These are phyloP conservation scores for Kurtzmaniella quercitrusa DNA, from an alignment of 1,139 yeast species.

Conservation along the genomic window DNA sequence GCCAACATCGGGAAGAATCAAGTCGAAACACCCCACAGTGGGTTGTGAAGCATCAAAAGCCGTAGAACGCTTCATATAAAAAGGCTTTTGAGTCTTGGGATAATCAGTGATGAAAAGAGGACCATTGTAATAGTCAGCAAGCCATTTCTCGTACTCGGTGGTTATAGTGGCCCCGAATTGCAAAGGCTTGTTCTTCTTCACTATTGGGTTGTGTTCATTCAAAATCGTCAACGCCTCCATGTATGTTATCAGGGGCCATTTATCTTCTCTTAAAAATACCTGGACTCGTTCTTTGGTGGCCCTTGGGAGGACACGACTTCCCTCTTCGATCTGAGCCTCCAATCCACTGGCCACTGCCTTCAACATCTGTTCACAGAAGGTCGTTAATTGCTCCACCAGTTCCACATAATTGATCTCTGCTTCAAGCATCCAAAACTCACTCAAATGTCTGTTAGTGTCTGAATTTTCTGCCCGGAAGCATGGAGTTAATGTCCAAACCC, in stretches of 20 bases:
- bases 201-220: constrained; percentile 28
- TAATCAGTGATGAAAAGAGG: constrained; percentile 93
- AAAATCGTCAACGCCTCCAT: constrained; percentile 59
- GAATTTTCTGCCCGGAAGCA: constrained; percentile 93
- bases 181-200: constrained; percentile 21
- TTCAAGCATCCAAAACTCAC: constrained; percentile 98
- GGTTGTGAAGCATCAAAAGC: constrained; percentile 26
- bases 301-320: constrained; percentile 20
- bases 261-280: constrained; percentile 16
- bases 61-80: constrained; percentile 69
- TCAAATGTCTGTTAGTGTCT: constrained; percentile 84
- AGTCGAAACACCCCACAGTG: constrained; percentile 88
- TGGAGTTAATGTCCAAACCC: constrained; percentile 90
- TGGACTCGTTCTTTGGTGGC: constrained; percentile 19
- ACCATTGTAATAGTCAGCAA: constrained; percentile 61
- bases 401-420: constrained; percentile 76
- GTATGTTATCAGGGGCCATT: constrained; percentile 76
- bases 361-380: constrained; percentile 67
- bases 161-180: constrained; percentile 73
- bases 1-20: constrained; percentile 88
- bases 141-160: constrained; percentile 88
- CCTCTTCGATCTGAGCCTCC: constrained; percentile 13
- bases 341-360: constrained; percentile 51
- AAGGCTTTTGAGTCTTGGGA: constrained; percentile 77
- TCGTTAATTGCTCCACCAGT: constrained; percentile 55